A percentile compares a stretch with the other conserved stretches of the same genome.
Conservation (phyloP, 768 basidiomycete genomes). For the Mycena galopus region DNA sequence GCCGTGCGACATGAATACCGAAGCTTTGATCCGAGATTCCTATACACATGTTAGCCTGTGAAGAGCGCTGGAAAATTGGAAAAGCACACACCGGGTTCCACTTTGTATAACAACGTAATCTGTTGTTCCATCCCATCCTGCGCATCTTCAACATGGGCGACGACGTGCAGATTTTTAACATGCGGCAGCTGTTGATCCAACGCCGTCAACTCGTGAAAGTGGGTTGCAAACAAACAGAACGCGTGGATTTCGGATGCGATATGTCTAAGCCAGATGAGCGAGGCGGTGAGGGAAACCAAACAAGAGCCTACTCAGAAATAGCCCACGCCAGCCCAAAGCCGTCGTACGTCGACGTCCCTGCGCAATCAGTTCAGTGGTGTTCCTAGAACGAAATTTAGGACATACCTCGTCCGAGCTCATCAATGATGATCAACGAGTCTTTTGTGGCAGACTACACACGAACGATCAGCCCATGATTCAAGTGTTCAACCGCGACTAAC, state of each 20-base stretch:
- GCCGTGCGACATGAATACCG: conserved; percentile 96
- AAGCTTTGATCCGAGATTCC: conserved; percentile 97
- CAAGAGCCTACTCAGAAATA: conserved; percentile 87
- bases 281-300: not conserved
- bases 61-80: not conserved
- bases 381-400: not conserved
- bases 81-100: conserved; percentile 80
- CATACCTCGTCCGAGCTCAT: conserved; percentile 92
- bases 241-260: conserved; percentile 94
- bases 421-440: conserved; percentile 96
- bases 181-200: conserved; percentile 88
- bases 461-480: not conserved
- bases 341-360: conserved; percentile 96
- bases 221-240: conserved; percentile 97
- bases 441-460: conserved; percentile 87
- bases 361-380: not conserved
- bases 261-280: conserved; percentile 64
- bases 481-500: conserved; percentile 54
- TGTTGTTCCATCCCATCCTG: conserved; percentile 80
- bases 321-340: conserved; percentile 99
- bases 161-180: conserved; percentile 96
- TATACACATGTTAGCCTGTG: conserved; percentile 41
- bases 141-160: conserved; percentile 87
- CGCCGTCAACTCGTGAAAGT: conserved; percentile 97
- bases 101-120: conserved; percentile 95